These are phyloP conservation scores for Hypsizygus marmoreus DNA, from an alignment of 768 basidiomycete species.

Conservation along the genomic window DNA sequence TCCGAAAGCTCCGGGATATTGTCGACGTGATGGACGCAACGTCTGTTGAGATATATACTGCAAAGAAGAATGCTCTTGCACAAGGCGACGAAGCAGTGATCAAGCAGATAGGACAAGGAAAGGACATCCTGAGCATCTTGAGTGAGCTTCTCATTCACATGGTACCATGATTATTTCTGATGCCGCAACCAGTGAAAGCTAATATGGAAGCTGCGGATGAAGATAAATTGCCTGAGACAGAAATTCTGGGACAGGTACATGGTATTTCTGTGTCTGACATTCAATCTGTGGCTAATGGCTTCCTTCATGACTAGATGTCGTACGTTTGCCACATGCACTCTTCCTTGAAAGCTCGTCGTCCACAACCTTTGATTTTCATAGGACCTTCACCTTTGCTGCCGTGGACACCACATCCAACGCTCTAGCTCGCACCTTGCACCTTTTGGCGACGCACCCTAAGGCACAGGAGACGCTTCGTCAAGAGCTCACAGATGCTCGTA, in stretches of 20 bases:
- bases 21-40: conserved; percentile 8
- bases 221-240: conserved; percentile 9
- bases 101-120: conserved; percentile 8
- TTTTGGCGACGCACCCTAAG: conserved; percentile 23
- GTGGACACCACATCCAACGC: conserved; percentile 31
- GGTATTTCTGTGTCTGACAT: not conserved
- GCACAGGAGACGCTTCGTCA: conserved; percentile 24
- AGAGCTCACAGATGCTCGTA: conserved; percentile 20
- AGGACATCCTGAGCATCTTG: conserved; percentile 11
- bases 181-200: conserved; percentile 6
- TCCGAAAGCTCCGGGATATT: conserved; percentile 2
- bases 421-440: conserved; percentile 22
- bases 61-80: conserved; percentile 8
- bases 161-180: not conserved
- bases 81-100: conserved; percentile 7
- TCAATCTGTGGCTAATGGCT: not conserved
- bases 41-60: conserved; percentile 4
- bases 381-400: conserved; percentile 28
- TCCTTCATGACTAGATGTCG: conserved; percentile 2
- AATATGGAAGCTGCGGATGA: conserved; percentile 8
- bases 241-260: conserved; percentile 10
- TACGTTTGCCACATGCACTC: not conserved
- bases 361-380: conserved; percentile 1
- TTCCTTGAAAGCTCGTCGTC: not conserved
- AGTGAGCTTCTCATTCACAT: not conserved